phyloP scores from a whole-genome alignment of 768 basidiomycete genomes.

The Tylopilus sp. region DNA sequence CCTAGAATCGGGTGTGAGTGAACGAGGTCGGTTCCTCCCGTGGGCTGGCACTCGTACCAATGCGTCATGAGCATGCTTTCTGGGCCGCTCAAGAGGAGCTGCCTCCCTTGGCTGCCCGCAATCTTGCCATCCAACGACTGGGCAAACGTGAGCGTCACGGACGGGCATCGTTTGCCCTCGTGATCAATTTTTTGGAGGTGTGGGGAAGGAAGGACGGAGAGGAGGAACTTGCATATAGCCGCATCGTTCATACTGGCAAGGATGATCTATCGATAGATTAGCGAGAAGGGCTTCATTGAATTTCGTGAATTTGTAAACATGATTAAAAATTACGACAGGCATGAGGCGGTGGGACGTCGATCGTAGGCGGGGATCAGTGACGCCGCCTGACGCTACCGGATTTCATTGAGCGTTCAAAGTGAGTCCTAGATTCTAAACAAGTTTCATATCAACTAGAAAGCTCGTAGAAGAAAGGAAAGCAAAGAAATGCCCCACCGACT shows the following conservation, averaged over 20 bases:
- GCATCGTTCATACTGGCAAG: neutral
- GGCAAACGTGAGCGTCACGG: constrained; percentile 81
- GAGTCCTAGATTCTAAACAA: too few species aligned
- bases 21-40: neutral
- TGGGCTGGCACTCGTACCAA: constrained; percentile 46
- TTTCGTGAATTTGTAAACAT: too few species aligned
- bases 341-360: too few species aligned
- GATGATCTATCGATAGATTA: neutral
- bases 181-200: constrained; percentile 10
- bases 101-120: constrained; percentile 66
- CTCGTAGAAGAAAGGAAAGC: too few species aligned
- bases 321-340: too few species aligned
- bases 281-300: too few species aligned
- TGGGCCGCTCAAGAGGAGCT: constrained; percentile 77
- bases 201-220: constrained; percentile 25
- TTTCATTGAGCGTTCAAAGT: too few species aligned
- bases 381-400: too few species aligned
- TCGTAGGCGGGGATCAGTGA: too few species aligned
- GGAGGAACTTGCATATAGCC: constrained; percentile 24
- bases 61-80: constrained; percentile 95
- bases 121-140: constrained; percentile 89
- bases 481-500: too few species aligned
- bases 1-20: constrained; percentile 41
- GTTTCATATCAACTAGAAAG: too few species aligned
- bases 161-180: constrained; percentile 38